These are phyloP conservation scores for Ramalina peruviana DNA, from an alignment of 495 filamentous ascomycete genomes.

Conservation along the genomic window DNA sequence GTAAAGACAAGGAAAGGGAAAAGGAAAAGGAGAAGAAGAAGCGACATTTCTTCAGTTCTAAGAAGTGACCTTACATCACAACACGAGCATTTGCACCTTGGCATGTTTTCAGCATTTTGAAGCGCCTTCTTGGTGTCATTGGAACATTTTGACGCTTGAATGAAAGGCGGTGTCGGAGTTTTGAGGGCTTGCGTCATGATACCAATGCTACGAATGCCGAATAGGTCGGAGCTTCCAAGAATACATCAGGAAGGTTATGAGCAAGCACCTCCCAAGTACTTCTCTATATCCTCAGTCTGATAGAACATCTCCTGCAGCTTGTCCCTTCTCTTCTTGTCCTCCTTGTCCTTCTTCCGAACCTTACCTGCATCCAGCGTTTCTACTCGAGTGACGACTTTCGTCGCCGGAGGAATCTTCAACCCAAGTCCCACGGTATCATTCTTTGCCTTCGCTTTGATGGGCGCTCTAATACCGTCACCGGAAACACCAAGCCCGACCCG, in stretches of 20 bases:
- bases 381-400: conserved; percentile 17
- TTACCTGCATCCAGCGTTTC: conserved; percentile 58
- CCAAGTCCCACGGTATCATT: conserved; percentile 65
- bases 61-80: conserved; percentile 25
- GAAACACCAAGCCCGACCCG: conserved; percentile 54
- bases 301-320: conserved; percentile 54
- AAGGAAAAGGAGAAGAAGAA: conserved; percentile 56
- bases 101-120: neutral
- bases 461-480: conserved; percentile 61
- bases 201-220: neutral
- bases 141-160: neutral
- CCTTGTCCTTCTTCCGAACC: conserved; percentile 41
- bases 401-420: conserved; percentile 26
- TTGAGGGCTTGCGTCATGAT: neutral
- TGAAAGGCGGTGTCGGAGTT: too few relatives aligned
- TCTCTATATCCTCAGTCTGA: conserved; percentile 53
- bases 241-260: neutral
- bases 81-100: neutral
- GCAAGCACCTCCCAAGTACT: conserved; percentile 43
- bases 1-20: conserved; percentile 40
- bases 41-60: conserved; percentile 62
- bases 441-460: conserved; percentile 61
- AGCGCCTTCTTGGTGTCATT: neutral
- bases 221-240: too few relatives aligned
- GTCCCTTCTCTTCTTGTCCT: conserved; percentile 48